These are phyloP conservation scores for Hypoxylon sp. DNA, from an alignment of 2,329 filamentous ascomycete species.

Conservation along the genomic window DNA sequence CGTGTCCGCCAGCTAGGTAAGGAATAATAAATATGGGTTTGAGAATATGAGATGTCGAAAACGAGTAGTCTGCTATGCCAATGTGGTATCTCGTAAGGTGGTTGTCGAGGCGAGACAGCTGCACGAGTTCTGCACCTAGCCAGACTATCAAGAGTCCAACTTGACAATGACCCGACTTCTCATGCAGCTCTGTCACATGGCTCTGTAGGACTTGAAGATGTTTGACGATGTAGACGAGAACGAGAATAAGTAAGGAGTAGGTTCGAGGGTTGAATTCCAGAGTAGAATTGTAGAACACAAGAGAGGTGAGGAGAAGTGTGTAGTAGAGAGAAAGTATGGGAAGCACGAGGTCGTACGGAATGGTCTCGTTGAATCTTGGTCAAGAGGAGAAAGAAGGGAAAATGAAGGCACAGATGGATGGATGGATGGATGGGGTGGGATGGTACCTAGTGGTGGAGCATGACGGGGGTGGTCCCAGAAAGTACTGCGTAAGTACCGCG, in stretches of 20 bases:
- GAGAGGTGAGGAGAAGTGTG: constrained; percentile 23
- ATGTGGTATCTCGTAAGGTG: constrained; percentile 33
- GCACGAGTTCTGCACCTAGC: constrained; percentile 52
- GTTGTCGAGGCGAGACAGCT: constrained; percentile 47
- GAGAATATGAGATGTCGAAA: constrained; percentile 21
- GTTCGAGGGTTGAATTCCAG: background rate
- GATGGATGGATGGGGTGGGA: constrained; percentile 41
- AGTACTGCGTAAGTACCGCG: constrained; percentile 40
- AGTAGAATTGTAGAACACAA: constrained; percentile 16
- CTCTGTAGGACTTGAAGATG: constrained; percentile 36
- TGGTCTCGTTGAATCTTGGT: constrained; percentile 48
- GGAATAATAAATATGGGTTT: constrained; percentile 16
- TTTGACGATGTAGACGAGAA: constrained; percentile 4
- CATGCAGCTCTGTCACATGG: constrained; percentile 53
- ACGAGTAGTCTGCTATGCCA: constrained; percentile 22
- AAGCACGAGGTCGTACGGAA: constrained; percentile 50
- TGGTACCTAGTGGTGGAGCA: constrained; percentile 40
- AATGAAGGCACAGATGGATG: constrained; percentile 45
- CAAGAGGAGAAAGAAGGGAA: constrained; percentile 51
- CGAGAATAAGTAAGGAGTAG: constrained; percentile 6
- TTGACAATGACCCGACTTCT: constrained; percentile 51
- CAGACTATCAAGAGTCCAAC: constrained; percentile 53
- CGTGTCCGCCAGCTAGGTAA: constrained; percentile 28
- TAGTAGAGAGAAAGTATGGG: constrained; percentile 39
- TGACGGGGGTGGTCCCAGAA: constrained; percentile 40